Conservation (phyloP, 169 alveolate genomes). For the Miamiensis avidus region DNA sequence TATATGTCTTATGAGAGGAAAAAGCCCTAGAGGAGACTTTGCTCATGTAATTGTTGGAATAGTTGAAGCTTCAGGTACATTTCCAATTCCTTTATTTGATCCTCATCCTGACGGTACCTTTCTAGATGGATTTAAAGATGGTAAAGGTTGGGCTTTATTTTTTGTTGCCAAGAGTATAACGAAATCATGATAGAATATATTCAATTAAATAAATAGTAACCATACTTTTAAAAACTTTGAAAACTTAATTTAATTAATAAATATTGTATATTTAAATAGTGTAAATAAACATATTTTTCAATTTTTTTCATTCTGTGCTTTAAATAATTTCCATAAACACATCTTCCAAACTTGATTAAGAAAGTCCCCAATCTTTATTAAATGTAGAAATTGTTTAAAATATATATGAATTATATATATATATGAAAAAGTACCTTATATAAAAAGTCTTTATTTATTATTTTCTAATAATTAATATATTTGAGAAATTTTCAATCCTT, state of each 20-base stretch:
- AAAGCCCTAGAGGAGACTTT: not conserved
- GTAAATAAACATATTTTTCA: too few relatives aligned
- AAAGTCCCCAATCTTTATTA: constrained; percentile 53
- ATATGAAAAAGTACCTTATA: constrained; percentile 10
- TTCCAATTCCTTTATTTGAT: not conserved
- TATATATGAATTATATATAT: not conserved
- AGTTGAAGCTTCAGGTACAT: not conserved
- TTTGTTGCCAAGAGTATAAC: too few relatives aligned
- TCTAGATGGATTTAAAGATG: not conserved
- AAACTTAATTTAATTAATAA: too few relatives aligned
- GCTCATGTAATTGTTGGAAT: not conserved
- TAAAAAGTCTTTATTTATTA: constrained; percentile 36
- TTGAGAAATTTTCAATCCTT: constrained; percentile 36
- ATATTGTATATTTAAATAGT: not conserved
- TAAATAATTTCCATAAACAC: constrained; percentile 67
- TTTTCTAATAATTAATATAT: constrained; percentile 40
- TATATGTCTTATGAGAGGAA: not conserved
- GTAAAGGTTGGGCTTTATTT: not conserved
- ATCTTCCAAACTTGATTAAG: constrained; percentile 62
- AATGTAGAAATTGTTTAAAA: not conserved
- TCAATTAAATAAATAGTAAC: not conserved
- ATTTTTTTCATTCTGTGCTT: constrained; percentile 23
- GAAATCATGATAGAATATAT: not conserved
- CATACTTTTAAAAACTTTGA: too few relatives aligned
- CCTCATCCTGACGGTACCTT: not conserved